Conservation (phyloP, 495 filamentous ascomycete species). For the Penicillium desertorum region DNA sequence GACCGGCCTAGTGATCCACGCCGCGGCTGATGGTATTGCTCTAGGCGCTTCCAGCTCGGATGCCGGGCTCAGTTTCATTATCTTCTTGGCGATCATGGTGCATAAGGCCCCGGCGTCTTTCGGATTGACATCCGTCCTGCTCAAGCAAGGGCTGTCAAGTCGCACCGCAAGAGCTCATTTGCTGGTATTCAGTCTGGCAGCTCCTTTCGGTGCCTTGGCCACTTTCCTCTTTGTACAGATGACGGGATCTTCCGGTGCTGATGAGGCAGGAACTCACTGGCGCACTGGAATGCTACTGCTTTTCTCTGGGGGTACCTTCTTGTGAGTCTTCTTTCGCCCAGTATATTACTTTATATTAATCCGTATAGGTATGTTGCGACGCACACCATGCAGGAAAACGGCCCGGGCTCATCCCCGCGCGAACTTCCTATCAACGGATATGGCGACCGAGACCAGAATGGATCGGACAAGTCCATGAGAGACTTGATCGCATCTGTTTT, state of each 20-base stretch:
- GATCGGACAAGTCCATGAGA: slow-evolving; percentile 47
- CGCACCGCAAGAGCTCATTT: slow-evolving; percentile 81
- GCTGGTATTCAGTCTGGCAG: slow-evolving; percentile 86
- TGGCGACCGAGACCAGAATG: slow-evolving; percentile 51
- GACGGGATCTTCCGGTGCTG: slow-evolving; percentile 53
- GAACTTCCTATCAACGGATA: slow-evolving; percentile 64
- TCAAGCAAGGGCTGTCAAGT: slow-evolving; percentile 87
- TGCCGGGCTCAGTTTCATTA: slow-evolving; percentile 75
- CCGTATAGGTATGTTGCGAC: slow-evolving; percentile 84
- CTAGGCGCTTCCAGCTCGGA: slow-evolving; percentile 82
- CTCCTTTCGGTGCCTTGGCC: slow-evolving; percentile 77
- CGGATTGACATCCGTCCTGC: slow-evolving; percentile 81
- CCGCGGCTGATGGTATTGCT: slow-evolving; percentile 93
- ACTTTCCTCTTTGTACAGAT: slow-evolving; percentile 79
- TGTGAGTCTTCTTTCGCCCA: slow-evolving; percentile 58
- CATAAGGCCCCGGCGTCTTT: slow-evolving; percentile 98
- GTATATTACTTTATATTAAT: slow-evolving; percentile 16
- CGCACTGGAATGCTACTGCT: slow-evolving; percentile 89
- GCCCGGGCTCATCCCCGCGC: slow-evolving; percentile 47
- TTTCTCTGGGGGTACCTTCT: slow-evolving; percentile 92
- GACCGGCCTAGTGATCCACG: slow-evolving; percentile 91
- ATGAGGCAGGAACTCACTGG: slow-evolving; percentile 62
- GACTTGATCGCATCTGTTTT: slow-evolving; percentile 71
- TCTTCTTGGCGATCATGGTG: slow-evolving; percentile 94
- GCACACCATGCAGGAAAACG: slow-evolving; percentile 94